Percentiles rank a stretch among this genome's conserved stretches.
Evolutionary conservation across 768 basidiomycete species (phyloP).

Genomic region (Amanita polypyramis): DNA sequence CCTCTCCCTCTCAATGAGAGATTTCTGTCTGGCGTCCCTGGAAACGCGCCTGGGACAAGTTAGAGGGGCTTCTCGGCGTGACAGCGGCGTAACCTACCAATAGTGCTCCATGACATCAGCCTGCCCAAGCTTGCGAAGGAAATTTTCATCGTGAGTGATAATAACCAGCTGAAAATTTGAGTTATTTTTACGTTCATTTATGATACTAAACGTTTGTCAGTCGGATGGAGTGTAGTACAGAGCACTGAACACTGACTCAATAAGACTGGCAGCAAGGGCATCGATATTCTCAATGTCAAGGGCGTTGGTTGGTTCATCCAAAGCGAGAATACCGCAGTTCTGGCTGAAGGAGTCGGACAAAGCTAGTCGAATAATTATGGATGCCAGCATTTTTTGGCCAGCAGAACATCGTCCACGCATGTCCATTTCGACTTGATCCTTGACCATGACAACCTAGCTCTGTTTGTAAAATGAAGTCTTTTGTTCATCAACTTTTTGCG

Average conservation of each 20-base stretch:
- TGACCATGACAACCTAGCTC: conserved; percentile 91
- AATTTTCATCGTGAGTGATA: conserved; percentile 96
- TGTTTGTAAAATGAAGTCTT: conserved; percentile 6
- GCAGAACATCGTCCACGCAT: conserved; percentile 99
- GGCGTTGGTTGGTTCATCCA: conserved; percentile 98
- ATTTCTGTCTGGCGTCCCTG: conserved; percentile 60
- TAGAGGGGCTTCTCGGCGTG: conserved; percentile 4
- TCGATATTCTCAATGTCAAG: conserved; percentile 94
- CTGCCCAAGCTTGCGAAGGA: conserved; percentile 84
- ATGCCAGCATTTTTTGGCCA: conserved; percentile 97
- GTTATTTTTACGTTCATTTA: conserved; percentile 82
- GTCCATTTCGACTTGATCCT: conserved; percentile 98
- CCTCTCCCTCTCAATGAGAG: conserved; percentile 61
- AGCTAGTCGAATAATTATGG: conserved; percentile 94
- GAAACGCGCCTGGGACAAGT: conserved; percentile 63
- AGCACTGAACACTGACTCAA: conserved; percentile 54
- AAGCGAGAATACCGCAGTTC: conserved; percentile 93
- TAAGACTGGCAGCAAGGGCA: conserved; percentile 81
- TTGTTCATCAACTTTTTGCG: conserved; percentile 16
- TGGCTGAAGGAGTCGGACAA: conserved; percentile 96
- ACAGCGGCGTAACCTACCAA: conserved; percentile 45
- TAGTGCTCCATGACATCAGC: conserved; percentile 92
- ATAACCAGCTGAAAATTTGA: conserved; percentile 94
- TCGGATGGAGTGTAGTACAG: background rate
- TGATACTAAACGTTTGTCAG: conserved; percentile 51